Percentiles rank a stretch among this genome's conserved stretches.
These are phyloP conservation scores for Dactylonectria estremocensis DNA, from an alignment of 2,329 filamentous ascomycete species.

Conservation along the genomic window DNA sequence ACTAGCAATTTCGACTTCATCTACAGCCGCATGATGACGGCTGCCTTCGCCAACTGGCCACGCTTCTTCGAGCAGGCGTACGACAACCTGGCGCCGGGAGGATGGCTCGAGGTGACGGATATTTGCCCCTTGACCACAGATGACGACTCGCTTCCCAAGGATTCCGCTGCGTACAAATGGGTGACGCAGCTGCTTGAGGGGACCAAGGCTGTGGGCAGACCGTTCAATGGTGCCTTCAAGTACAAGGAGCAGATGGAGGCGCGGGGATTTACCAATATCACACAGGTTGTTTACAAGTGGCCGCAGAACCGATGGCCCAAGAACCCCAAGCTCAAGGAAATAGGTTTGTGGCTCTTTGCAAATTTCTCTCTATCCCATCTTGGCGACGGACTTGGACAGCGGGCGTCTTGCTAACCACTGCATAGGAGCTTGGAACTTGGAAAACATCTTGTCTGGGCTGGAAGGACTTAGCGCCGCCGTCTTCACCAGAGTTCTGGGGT, in stretches of 20 bases:
- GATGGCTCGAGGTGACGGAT: slow-evolving; percentile 47
- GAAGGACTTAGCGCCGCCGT: slow-evolving; percentile 49
- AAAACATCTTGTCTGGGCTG: slow-evolving; percentile 42
- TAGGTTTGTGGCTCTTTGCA: slow-evolving; percentile 40
- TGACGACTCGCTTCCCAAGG: slow-evolving; percentile 34
- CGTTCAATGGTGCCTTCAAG: slow-evolving; percentile 42
- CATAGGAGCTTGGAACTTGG: slow-evolving; percentile 49
- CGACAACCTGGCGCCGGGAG: slow-evolving; percentile 38
- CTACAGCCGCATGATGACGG: slow-evolving; percentile 41
- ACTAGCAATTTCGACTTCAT: slow-evolving; percentile 45
- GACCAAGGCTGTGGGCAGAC: slow-evolving; percentile 46
- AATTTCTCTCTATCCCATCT: no score
- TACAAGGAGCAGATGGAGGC: slow-evolving; percentile 57
- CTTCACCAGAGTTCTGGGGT: slow-evolving; percentile 47
- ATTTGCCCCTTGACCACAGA: slow-evolving; percentile 32
- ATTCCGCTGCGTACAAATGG: slow-evolving; percentile 41
- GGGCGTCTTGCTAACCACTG: neutral
- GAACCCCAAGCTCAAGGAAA: slow-evolving; percentile 63
- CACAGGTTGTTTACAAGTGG: slow-evolving; percentile 61
- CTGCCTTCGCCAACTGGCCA: slow-evolving; percentile 37
- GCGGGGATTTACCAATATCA: slow-evolving; percentile 67
- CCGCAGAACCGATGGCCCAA: slow-evolving; percentile 66
- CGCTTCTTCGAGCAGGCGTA: slow-evolving; percentile 40
- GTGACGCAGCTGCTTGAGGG: slow-evolving; percentile 43
- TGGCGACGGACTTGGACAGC: no score